A percentile compares a stretch with the other conserved stretches of the same genome.
Conservation (phyloP, 2,329 filamentous ascomycete species). For the Chaetomiaceae sp. region DNA sequence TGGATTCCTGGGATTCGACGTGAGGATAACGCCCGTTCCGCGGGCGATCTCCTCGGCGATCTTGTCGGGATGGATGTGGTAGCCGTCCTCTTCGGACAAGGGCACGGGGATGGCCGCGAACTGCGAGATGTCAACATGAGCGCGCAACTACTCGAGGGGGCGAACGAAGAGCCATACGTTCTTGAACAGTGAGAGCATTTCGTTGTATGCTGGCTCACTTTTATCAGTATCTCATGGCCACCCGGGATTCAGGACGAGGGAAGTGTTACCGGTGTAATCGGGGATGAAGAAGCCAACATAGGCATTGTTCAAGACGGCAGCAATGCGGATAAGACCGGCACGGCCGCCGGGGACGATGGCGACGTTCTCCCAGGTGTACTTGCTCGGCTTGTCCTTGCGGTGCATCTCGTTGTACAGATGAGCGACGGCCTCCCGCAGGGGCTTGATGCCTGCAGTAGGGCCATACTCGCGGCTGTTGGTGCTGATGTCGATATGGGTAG, state of each 20-base stretch:
- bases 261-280: constrained; percentile 69
- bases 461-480: constrained; percentile 83
- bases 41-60: constrained; percentile 87
- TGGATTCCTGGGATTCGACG: constrained; percentile 92
- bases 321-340: constrained; percentile 89
- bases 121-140: constrained; percentile 37
- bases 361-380: constrained; percentile 97
- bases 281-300: constrained; percentile 93
- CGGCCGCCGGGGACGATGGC: constrained; percentile 92
- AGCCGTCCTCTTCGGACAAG: constrained; percentile 77
- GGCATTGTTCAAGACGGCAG: constrained; percentile 86
- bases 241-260: background rate
- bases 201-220: constrained; percentile 69
- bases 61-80: constrained; percentile 90
- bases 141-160: too few species aligned
- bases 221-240: background rate
- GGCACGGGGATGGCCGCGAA: constrained; percentile 86
- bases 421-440: constrained; percentile 82
- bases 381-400: constrained; percentile 75
- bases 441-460: constrained; percentile 90
- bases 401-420: constrained; percentile 92
- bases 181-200: constrained; percentile 93
- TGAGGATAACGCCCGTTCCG: constrained; percentile 82
- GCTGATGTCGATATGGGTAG: constrained; percentile 71
- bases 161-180: constrained; percentile 52